Evolutionary conservation across 768 basidiomycete genomes (phyloP), one percentile per base, ranked within the genome.

Genomic region (Paxillus rubicundulus): DNA sequence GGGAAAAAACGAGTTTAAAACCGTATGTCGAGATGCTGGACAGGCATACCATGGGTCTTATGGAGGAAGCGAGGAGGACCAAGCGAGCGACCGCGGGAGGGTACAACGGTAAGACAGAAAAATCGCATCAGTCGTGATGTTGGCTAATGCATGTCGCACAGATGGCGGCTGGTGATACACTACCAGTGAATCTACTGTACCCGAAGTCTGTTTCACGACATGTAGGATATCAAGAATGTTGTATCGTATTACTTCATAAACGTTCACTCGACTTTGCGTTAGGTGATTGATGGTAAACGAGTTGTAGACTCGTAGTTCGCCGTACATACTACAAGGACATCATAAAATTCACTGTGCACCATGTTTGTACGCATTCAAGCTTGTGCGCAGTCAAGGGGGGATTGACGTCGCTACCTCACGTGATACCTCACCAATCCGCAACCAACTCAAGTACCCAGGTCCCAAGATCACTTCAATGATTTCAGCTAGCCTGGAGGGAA

Each of bases 11-110:
- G 14, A 89, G 89, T 5, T 70, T 99, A 53, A 89, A 83, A 64
- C 87, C 87, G 18, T 98, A 95, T 61, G 84, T 99, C 38, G 88
- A 95, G 41, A 82, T 97, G 75, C 70, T 98, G 57, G 90, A 98
- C 54, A 78, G 78, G 62, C 92, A 98, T 66, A 53, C 71, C 62
- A 9, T 66, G 65, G 36, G 53, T 20, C 54, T 69, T 32, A 59
- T 69, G 59, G 67, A 69, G 38, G 67, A 71, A 16, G 63, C 69
- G 8, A 61, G 69, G 42, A 61, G 13, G 49, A 50, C 24, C 21
- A 67, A 41, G 53, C 63, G 60, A 33, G 56, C 41, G 12, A 61
- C 49, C 6, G 39, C 32, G 39, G 12, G 9, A 2, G 18, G 18
- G 21, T 40, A 67, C 45, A 39, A 50, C 5, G 59, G 64, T 67